phyloP scores from a whole-genome alignment of 1,284 basidiomycete genomes.

The Trametes polyzona region DNA sequence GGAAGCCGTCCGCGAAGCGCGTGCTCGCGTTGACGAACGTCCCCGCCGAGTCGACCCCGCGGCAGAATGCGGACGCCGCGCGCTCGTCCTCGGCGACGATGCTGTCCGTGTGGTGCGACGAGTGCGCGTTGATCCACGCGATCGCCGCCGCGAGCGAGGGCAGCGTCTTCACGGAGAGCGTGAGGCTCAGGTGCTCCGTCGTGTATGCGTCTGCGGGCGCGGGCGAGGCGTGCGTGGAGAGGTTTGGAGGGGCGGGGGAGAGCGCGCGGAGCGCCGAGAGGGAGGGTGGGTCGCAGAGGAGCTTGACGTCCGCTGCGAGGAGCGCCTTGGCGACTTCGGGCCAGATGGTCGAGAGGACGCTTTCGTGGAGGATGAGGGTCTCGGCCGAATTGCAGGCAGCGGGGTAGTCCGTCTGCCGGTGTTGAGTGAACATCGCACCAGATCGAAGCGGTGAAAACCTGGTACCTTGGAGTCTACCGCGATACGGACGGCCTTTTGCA shows the following conservation, averaged over 20 bases:
- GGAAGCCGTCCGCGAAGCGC: constrained; percentile 95
- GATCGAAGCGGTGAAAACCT: no score
- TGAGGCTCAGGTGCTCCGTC: constrained; percentile 89
- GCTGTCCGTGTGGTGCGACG: constrained; percentile 93
- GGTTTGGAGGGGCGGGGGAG: constrained; percentile 39
- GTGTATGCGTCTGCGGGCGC: constrained; percentile 71
- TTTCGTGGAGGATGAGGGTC: constrained; percentile 85
- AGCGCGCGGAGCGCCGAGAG: constrained; percentile 52
- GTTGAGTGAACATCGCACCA: neutral
- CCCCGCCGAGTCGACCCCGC: constrained; percentile 90
- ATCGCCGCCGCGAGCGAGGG: constrained; percentile 78
- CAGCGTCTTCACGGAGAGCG: constrained; percentile 80
- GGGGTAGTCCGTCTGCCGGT: constrained; percentile 85
- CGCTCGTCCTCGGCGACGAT: constrained; percentile 86
- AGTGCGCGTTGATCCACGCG: constrained; percentile 89
- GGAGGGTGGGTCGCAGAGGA: constrained; percentile 79
- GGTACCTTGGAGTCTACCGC: constrained; percentile 90
- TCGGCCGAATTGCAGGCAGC: constrained; percentile 96
- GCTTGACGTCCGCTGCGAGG: constrained; percentile 68
- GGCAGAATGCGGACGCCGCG: constrained; percentile 77
- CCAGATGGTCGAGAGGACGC: constrained; percentile 77
- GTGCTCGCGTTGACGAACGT: constrained; percentile 96
- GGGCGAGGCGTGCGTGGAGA: constrained; percentile 52
- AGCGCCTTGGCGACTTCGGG: constrained; percentile 78
- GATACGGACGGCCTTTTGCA: constrained; percentile 80